These are phyloP conservation scores for Auricularia auricula-judae DNA, from an alignment of 768 basidiomycete species.

Conservation along the genomic window DNA sequence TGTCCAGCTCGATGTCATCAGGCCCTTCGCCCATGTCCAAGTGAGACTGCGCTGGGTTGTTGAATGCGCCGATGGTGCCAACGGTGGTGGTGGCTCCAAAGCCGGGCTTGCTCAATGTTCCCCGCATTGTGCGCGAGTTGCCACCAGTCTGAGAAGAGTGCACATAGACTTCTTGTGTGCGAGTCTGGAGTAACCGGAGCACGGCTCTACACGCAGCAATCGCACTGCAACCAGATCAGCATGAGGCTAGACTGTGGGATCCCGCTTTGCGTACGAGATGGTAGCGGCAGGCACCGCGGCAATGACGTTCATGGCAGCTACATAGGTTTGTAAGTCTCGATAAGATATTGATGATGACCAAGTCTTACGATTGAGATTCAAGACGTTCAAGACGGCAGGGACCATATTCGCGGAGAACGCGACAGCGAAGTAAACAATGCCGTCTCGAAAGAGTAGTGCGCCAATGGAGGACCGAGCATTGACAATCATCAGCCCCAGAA, in stretches of 20 bases:
- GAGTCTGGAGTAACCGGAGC: background rate
- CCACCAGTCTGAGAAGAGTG: background rate
- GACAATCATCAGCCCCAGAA: constrained; percentile 28
- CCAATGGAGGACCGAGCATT: constrained; percentile 49
- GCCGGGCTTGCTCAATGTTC: background rate
- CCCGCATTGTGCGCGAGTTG: background rate
- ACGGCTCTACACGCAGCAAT: background rate
- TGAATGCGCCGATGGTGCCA: background rate
- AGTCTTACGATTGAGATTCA: background rate
- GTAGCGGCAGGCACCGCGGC: background rate
- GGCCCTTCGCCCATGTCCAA: background rate
- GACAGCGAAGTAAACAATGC: constrained; percentile 58
- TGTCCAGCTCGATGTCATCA: background rate
- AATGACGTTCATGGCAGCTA: background rate
- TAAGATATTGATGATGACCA: background rate
- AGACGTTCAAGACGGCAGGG: constrained; percentile 37
- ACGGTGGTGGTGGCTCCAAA: background rate
- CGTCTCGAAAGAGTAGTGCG: constrained; percentile 48
- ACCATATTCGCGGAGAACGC: constrained; percentile 56
- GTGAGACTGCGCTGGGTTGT: background rate
- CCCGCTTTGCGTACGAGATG: background rate
- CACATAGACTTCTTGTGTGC: background rate
- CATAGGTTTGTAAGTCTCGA: background rate
- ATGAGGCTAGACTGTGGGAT: background rate
- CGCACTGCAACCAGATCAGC: background rate